Base-by-base conservation (phyloP, 2,329 filamentous ascomycete genomes). In the Exserohilum turcica region DNA sequence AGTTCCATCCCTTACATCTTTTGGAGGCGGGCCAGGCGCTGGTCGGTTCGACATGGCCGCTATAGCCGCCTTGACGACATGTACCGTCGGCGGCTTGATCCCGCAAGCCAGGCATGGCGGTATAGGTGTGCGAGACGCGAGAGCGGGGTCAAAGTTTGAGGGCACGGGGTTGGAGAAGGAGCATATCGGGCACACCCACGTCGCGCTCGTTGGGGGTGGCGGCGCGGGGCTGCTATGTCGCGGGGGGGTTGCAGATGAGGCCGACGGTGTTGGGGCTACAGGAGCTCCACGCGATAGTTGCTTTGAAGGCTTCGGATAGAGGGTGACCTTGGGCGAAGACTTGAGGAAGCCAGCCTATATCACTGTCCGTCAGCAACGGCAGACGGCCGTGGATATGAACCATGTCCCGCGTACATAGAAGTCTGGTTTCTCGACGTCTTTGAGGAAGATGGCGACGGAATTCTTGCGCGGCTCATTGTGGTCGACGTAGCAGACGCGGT, bases 161-260 rank as follows among this genome's bases (percentile, higher is more conserved):
- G 94, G 92, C 1, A 97, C 86, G 0, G 91, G 88, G 67, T 97
- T 97, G 8, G 92, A 93, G 70, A 96, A 95, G 63, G 90, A 93
- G 80, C 93, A 97, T 67, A 97, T 97, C 1, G 90, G 89, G 77
- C 93, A 97, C 16, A 97, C 87, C 93, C 93, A 97, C 3, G 92
- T 97, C 5, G 90, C 91, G 54, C 81, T 84, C 12, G 82, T 76
- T 1, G 76, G 69, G n/a, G 83, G 78, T 13, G 81, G 77, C 12
- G 79, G 72, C 43, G 77, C 75, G 61, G 55, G 75, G 65, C 61
- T 75, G 49, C 43, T 74, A 60, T 53, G 76, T 63, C 68, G 37
- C 60, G 71, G 67, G 10, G 70, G 68, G 9, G 71, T 70, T n/a
- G 58, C 60, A 13, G 61, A 52, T 2, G 67, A 63, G 56, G 54